phyloP scores from a whole-genome alignment of 2,329 filamentous ascomycete genomes.

The Chaetomium olivaceum region DNA sequence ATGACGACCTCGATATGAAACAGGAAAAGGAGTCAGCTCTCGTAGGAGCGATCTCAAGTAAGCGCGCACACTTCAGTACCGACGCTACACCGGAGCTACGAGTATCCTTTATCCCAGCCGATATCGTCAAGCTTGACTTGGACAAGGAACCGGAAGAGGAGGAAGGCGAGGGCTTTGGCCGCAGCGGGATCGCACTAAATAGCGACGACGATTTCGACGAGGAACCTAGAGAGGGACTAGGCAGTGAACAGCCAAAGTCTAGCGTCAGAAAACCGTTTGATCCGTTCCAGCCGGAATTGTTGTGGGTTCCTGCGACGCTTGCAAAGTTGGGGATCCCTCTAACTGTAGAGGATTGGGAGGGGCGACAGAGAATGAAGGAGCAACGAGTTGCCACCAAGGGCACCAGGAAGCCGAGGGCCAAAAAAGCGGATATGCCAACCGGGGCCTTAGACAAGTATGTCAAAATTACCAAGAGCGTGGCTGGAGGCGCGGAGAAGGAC shows the following conservation, averaged over 20 bases:
- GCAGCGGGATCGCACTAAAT: slow-evolving; percentile 60
- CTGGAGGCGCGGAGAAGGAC: slow-evolving; percentile 11
- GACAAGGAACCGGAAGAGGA: slow-evolving; percentile 67
- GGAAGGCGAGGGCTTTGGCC: slow-evolving; percentile 48
- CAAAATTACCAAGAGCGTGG: slow-evolving; percentile 40
- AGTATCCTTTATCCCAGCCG: slow-evolving; percentile 72
- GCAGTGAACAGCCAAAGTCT: slow-evolving; percentile 29
- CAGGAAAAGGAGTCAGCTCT: slow-evolving; percentile 53
- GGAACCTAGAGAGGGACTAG: slow-evolving; percentile 32
- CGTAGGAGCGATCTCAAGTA: slow-evolving; percentile 66
- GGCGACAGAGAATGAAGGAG: slow-evolving; percentile 39
- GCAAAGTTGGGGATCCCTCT: slow-evolving; percentile 65
- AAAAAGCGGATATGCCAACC: slow-evolving; percentile 32
- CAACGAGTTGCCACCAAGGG: slow-evolving; percentile 24
- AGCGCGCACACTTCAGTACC: slow-evolving; percentile 69
- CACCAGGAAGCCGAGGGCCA: slow-evolving; percentile 26
- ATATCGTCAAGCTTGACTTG: slow-evolving; percentile 77
- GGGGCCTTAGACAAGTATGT: slow-evolving; percentile 44
- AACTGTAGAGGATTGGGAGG: slow-evolving; percentile 65
- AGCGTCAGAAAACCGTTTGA: slow-evolving; percentile 55
- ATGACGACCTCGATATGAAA: slow-evolving; percentile 39
- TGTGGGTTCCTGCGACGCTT: slow-evolving; percentile 68
- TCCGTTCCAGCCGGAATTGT: slow-evolving; percentile 63
- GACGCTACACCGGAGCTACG: slow-evolving; percentile 77
- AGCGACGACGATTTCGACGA: slow-evolving; percentile 65